A percentile compares a stretch with the other conserved stretches of the same genome.
phyloP scores from a whole-genome alignment of 2,329 filamentous ascomycete species.

The Fusarium xyrophilum region DNA sequence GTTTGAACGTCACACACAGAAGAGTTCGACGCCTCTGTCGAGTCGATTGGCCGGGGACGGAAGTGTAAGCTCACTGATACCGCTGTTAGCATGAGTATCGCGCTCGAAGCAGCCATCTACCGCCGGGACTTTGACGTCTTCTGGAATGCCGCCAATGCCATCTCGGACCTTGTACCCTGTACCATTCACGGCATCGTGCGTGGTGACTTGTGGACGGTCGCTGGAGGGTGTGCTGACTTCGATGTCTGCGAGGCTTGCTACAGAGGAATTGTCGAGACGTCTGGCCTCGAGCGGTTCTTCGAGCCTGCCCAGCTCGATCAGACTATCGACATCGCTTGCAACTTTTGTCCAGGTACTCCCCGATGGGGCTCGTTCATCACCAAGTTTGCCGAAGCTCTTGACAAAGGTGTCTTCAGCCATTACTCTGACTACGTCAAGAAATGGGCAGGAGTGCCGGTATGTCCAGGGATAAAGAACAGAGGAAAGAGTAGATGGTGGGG shows the following conservation, averaged over 20 bases:
- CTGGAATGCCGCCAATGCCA: constrained; percentile 33
- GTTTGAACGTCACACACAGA: constrained; percentile 36
- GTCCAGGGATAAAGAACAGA: constrained; percentile 41
- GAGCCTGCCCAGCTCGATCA: constrained; percentile 29
- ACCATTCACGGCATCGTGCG: constrained; percentile 40
- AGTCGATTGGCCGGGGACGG: constrained; percentile 32
- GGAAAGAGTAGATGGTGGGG: constrained; percentile 47
- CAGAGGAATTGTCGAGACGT: constrained; percentile 41
- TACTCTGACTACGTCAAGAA: constrained; percentile 41
- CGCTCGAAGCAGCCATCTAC: constrained; percentile 39
- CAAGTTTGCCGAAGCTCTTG: constrained; percentile 42
- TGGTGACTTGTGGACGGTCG: constrained; percentile 47
- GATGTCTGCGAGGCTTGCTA: constrained; percentile 48
- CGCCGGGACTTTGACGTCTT: constrained; percentile 42
- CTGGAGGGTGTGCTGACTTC: constrained; percentile 32
- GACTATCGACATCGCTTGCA: constrained; percentile 40
- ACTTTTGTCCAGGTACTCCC: constrained; percentile 38
- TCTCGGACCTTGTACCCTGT: constrained; percentile 40
- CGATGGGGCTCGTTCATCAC: constrained; percentile 40
- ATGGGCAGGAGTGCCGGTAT: constrained; percentile 41
- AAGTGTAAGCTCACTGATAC: constrained; percentile 38
- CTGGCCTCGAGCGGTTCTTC: constrained; percentile 42
- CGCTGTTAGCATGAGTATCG: constrained; percentile 35
- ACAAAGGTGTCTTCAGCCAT: constrained; percentile 44
- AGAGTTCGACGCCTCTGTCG: constrained; percentile 37